These are phyloP conservation scores for Xanthoconium stramineum DNA, from an alignment of 768 basidiomycete genomes.

Conservation along the genomic window DNA sequence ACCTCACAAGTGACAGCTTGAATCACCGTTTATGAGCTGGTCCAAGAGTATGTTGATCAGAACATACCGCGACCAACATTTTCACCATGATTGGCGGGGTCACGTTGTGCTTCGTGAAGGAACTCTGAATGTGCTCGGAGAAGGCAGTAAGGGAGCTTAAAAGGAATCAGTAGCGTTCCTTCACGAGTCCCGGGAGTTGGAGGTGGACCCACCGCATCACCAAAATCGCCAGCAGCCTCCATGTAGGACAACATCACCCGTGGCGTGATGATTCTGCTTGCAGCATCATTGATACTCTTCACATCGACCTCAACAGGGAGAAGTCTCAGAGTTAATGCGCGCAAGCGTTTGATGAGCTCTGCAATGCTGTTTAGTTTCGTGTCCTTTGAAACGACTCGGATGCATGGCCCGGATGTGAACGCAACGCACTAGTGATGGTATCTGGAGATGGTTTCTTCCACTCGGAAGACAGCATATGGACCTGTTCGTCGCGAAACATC, in stretches of 20 bases:
- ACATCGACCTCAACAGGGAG: constrained; percentile 80
- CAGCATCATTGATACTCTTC: constrained; percentile 64
- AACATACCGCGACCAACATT: constrained; percentile 69
- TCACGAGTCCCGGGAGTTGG: background rate
- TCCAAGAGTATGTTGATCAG: background rate
- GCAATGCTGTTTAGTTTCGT: background rate
- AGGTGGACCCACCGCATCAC: constrained; percentile 62
- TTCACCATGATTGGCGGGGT: constrained; percentile 86
- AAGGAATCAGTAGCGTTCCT: background rate
- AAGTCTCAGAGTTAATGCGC: constrained; percentile 69
- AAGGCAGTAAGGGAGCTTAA: constrained; percentile 77
- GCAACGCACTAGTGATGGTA: constrained; percentile 66
- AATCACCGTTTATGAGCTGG: background rate
- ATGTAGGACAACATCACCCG: constrained; percentile 73
- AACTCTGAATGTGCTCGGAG: constrained; percentile 77
- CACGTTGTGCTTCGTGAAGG: constrained; percentile 73
- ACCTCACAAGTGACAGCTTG: constrained; percentile 82
- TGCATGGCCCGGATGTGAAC: background rate
- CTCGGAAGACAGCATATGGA: constrained; percentile 43
- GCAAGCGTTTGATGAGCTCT: constrained; percentile 82
- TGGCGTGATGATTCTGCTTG: constrained; percentile 80
- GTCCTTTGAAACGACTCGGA: too few species aligned
- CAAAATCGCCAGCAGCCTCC: constrained; percentile 83
- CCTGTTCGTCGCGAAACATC: constrained; percentile 38
- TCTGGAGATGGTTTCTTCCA: constrained; percentile 61